Conservation (phyloP, 2,329 filamentous ascomycete species). For the Cladosporium sp. region DNA sequence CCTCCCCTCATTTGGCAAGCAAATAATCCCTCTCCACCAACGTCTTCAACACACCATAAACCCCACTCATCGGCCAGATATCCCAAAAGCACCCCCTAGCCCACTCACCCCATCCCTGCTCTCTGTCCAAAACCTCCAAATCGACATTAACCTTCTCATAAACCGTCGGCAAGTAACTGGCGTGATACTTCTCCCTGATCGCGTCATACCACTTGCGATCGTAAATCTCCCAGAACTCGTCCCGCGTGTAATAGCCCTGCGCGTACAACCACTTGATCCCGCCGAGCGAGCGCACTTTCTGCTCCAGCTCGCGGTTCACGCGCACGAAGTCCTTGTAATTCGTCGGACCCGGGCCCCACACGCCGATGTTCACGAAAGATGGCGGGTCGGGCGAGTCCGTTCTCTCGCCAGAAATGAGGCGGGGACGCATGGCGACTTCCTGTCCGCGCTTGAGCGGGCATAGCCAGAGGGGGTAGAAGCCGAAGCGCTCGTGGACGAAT, state of each 20-base stretch:
- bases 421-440: conserved; percentile 23
- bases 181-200: conserved; percentile 56
- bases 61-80: conserved; percentile 35
- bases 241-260: conserved; percentile 63
- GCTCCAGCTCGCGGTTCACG: conserved; percentile 58
- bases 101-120: conserved; percentile 9
- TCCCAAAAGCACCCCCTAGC: conserved; percentile 8
- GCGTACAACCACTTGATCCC: conserved; percentile 70
- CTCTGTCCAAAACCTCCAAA: conserved; percentile 16
- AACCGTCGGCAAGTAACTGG: conserved; percentile 57
- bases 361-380: conserved; percentile 47
- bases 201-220: conserved; percentile 56
- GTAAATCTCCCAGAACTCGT: conserved; percentile 66
- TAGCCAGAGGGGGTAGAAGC: conserved; percentile 56
- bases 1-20: conserved; percentile 24
- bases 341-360: conserved; percentile 65
- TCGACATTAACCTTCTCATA: conserved; percentile 63
- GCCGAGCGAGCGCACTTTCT: conserved; percentile 53
- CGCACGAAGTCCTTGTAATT: conserved; percentile 46
- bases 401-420: conserved; percentile 9
- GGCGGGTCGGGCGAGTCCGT: conserved; percentile 16
- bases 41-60: conserved; percentile 36
- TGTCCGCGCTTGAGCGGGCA: conserved; percentile 43
- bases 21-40: conserved; percentile 37
- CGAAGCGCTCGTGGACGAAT: conserved; percentile 47